Evolutionary conservation across 176 grass and related monocot species (phyloP).

Genomic region (Puccinellia tenuiflora): DNA sequence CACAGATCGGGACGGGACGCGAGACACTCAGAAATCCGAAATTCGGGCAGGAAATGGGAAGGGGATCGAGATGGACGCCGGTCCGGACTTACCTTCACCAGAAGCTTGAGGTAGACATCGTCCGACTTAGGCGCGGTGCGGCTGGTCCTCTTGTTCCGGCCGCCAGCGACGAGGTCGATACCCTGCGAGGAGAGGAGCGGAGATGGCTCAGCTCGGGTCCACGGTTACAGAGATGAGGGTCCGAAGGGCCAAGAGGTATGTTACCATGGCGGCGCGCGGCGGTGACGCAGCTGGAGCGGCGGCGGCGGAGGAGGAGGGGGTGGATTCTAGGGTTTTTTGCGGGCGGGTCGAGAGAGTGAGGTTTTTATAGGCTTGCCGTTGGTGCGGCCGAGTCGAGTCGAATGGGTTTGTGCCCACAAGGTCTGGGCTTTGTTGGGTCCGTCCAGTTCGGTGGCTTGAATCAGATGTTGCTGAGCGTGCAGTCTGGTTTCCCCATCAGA

Average conservation of each 20-base stretch:
- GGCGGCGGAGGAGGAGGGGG: slow-evolving; percentile 1
- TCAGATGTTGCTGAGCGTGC: no score
- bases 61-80: not conserved
- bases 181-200: slow-evolving; percentile 18
- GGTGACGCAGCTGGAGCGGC: slow-evolving; percentile 16
- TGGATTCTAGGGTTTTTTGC: slow-evolving; percentile 63
- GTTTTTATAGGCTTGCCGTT: slow-evolving; percentile 32
- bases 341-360: slow-evolving; percentile 17
- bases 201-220: not conserved
- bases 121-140: slow-evolving; percentile 56
- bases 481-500: no score
- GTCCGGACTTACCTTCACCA: slow-evolving; percentile 48
- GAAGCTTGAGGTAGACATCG: slow-evolving; percentile 90
- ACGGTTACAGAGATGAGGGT: not conserved
- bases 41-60: not conserved
- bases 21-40: not conserved
- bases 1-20: not conserved
- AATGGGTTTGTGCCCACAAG: not conserved
- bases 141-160: slow-evolving; percentile 55
- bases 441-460: no score
- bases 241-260: not conserved
- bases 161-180: slow-evolving; percentile 52
- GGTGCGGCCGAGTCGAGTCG: not conserved
- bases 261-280: slow-evolving; percentile 44
- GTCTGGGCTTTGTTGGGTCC: not conserved